Base-by-base conservation (phyloP, 2,329 filamentous ascomycete genomes). In the Venturia asperata region DNA sequence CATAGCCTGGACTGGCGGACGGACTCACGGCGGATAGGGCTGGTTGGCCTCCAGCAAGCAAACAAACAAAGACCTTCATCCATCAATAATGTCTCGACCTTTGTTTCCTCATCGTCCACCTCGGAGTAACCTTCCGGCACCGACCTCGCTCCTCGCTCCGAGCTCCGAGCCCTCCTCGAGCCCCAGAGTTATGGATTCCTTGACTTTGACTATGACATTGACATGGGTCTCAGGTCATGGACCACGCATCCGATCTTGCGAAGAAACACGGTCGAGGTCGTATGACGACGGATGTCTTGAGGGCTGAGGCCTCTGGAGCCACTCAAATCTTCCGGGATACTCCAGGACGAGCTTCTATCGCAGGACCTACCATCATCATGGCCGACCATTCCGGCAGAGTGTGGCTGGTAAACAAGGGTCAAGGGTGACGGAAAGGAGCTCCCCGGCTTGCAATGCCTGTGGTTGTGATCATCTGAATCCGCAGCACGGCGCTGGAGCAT, bases 241-340 rank as follows among this genome's bases (percentile, higher is more conserved):
- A 11, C 11, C 39, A 41, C 39, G 21, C 19, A 47, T 47, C 45
- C 45, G 19, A 17, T 47, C 21, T 47, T 7, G 45, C 45, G 45
- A 47, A 17, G 2, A 47, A 47, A 47, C 27, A 24, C 47, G 47
- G n/a, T 52, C 47, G 47, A 52, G 15, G 47, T 52, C 47, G 47
- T 24, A 52, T 52, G 47, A 52, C 24, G 47, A 52, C 47, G 24
- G 47, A 27, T 27, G 47, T 52, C 47, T n/a, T n/a, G n/a, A n/a
- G n/a, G n/a, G n/a, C n/a, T 52, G n/a, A 15, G 47, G 17, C 45
- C 10, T 47, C 21, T 47, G 21, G 10, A 47, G 19, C 21, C 45
- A 47, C 10, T 47, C 45, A 47, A 47, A 47, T 24, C 45, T 47
- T n/a, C 45, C 21, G 21, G 17, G 9, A 47, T n/a, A 7, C 17